These are phyloP conservation scores for Collybia sordida DNA, from an alignment of 768 basidiomycete genomes.

Conservation along the genomic window DNA sequence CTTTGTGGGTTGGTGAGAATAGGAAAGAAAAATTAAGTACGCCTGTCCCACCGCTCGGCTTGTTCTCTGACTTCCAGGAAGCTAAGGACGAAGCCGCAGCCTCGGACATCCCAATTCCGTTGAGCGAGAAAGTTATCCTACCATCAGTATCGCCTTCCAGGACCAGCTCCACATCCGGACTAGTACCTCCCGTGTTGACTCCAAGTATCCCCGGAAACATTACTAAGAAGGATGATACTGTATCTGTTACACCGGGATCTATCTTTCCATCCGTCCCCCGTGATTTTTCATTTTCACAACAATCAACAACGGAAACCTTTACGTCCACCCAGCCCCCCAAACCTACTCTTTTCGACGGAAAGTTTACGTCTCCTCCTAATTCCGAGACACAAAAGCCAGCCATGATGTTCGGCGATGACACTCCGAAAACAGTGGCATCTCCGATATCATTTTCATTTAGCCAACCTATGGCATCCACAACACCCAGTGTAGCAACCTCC, in stretches of 20 bases:
- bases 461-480: conserved; percentile 8
- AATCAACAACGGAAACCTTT: not conserved
- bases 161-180: not conserved
- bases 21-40: conserved; percentile 12
- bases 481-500: conserved; percentile 26
- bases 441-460: conserved; percentile 26
- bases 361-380: conserved; percentile 9
- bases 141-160: not conserved
- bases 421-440: conserved; percentile 18
- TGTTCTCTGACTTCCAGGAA: not conserved
- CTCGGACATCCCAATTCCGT: not conserved
- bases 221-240: not conserved
- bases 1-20: conserved; percentile 42
- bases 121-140: not conserved
- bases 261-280: not conserved
- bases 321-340: conserved; percentile 10
- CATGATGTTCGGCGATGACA: not conserved
- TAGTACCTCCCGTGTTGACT: no score
- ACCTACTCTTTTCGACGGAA: conserved; percentile 16
- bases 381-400: conserved; percentile 14
- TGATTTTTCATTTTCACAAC: conserved; percentile 8
- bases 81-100: not conserved
- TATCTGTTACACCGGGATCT: not conserved
- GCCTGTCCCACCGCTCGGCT: conserved; percentile 3
- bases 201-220: not conserved